A percentile compares a stretch with the other conserved stretches of the same genome.
Evolutionary conservation across 768 basidiomycete species (phyloP).

Genomic region (Psilocybe sp.): DNA sequence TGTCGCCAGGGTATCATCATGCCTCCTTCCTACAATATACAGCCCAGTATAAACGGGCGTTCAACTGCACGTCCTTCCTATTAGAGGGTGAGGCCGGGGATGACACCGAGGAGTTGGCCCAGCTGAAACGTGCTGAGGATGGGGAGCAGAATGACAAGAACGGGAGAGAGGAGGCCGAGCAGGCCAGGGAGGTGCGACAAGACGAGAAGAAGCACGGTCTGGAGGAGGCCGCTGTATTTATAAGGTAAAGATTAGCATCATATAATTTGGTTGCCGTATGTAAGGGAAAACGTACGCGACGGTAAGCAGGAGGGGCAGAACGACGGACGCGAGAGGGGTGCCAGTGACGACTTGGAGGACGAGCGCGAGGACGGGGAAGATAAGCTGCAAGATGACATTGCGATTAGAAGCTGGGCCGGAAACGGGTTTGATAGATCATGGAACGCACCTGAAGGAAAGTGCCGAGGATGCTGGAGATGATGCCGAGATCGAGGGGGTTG

Average conservation of each 20-base stretch:
- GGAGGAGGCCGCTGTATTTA: conserved; percentile 15
- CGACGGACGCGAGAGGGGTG: conserved; percentile 3
- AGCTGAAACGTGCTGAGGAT: not conserved
- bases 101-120: too few relatives aligned
- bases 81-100: too few relatives aligned
- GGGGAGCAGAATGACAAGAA: conserved; percentile 12
- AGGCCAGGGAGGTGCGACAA: conserved; percentile 17
- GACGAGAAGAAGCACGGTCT: conserved; percentile 10
- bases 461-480: conserved; percentile 13
- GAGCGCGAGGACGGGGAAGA: conserved; percentile 13
- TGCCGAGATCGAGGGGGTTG: conserved; percentile 7
- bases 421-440: not conserved
- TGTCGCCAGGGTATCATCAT: too few relatives aligned
- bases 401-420: conserved; percentile 6
- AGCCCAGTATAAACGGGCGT: too few relatives aligned
- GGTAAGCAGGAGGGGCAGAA: conserved; percentile 11
- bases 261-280: not conserved
- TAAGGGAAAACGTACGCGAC: conserved; percentile 15
- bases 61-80: too few relatives aligned
- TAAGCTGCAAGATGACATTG: conserved; percentile 10
- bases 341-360: conserved; percentile 8
- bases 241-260: not conserved
- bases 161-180: conserved; percentile 10
- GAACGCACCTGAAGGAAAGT: conserved; percentile 19
- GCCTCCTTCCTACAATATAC: too few relatives aligned